Base-by-base conservation (phyloP, 495 filamentous ascomycete genomes). In the Podospora tetraspora region DNA sequence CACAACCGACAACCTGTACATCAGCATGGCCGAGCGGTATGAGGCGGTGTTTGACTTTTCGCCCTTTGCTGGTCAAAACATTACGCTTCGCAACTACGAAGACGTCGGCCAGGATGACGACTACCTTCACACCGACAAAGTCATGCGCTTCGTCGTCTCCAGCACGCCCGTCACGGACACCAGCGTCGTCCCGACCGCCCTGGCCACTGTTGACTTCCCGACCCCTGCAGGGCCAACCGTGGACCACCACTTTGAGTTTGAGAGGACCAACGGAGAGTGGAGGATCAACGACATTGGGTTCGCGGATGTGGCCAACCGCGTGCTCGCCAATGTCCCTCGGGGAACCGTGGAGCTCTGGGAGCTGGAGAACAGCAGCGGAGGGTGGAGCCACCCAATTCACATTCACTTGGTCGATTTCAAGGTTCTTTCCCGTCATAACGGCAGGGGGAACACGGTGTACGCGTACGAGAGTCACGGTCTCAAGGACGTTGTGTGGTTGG, bases 351-450 rank as follows among this genome's bases (percentile, higher is more conserved):
- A 87, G 72, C 75, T 82, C 19, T 87, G 84, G 84, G 77, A 82
- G 68, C 75, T 87, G 4, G 74, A 78, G 71, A 84, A 86, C 69
- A 69, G 64, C 12, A 76, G 78, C 52, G 80, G 82, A 29, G 79
- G 76, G 25, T 85, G 84, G 78, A 78, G 77, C 16, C 85, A 86
- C 62, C 84, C 85, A 6, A 79, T 88, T 56, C 86, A 89, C 73
- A 79, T 89, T 57, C 86, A 89, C 70, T 78, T 89, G 13, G 82
- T 89, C 61, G 86, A 88, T 66, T 83, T 89, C 69, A 76, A 82
- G 43, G 77, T 89, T 32, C 73, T 77, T 0, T 82, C 83, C 4
- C 76, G 73, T 5, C 34, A 43, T 1, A 80, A 74, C n/a, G 59
- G 70, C 21, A 62, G 65, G n/a, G 81, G 79, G 4, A 68, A 76